These are phyloP conservation scores for Pichia rugopelliculosa DNA, from an alignment of 805 yeast species.

Conservation along the genomic window DNA sequence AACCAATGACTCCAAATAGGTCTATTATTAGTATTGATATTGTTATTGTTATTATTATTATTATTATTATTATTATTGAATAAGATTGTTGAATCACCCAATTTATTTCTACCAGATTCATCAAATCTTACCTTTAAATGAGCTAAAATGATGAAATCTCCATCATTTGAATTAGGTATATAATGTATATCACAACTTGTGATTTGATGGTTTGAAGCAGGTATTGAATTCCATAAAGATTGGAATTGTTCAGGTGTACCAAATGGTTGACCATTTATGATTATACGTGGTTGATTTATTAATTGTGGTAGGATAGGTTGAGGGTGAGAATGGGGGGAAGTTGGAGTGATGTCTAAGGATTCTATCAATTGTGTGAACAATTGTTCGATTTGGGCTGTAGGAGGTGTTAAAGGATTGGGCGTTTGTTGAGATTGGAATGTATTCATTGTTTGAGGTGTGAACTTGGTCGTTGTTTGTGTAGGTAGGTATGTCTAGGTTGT, in stretches of 20 bases:
- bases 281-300: conserved; percentile 43
- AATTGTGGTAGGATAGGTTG: conserved; percentile 35
- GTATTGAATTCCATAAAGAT: conserved; percentile 49
- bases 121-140: conserved; percentile 63
- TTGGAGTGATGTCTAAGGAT: conserved; percentile 17
- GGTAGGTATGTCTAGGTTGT: no score
- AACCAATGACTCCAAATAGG: conserved; percentile 64
- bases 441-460: background rate
- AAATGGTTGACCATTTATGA: conserved; percentile 53
- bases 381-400: conserved; percentile 9
- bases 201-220: conserved; percentile 53
- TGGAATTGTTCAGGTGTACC: conserved; percentile 46
- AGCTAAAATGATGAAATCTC: conserved; percentile 33
- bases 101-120: conserved; percentile 61
- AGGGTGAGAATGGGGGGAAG: conserved; percentile 5
- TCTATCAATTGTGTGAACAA: conserved; percentile 20
- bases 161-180: conserved; percentile 29
- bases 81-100: conserved; percentile 58
- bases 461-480: background rate
- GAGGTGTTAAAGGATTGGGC: background rate
- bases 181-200: conserved; percentile 61
- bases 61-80: conserved; percentile 21
- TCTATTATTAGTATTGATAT: conserved; percentile 23
- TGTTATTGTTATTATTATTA: background rate
- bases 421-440: no score